Base-by-base conservation (phyloP, 1,284 basidiomycete species). In the Cystobasidium slooffiae region DNA sequence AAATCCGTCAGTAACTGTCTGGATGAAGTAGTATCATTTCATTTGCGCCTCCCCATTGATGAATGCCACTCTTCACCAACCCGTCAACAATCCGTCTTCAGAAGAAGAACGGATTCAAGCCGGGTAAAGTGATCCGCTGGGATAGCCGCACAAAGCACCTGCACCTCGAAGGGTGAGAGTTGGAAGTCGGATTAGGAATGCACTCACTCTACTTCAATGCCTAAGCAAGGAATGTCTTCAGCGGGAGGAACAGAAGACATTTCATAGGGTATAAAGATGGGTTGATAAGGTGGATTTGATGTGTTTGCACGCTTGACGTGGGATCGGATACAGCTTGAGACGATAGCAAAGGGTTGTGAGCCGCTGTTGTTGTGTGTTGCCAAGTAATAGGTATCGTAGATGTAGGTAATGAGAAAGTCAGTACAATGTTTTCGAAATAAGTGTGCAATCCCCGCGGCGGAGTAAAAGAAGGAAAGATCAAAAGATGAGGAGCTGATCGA, bases 301-400 rank as follows among this genome's bases (percentile, higher is more conserved):
- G 37, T 70, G 52, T 12, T 44, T 37, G 75, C 51, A 1, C 78
- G 67, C 20, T 77, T 65, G 46, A 80, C 74, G 67, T 80, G 80
- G 1, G 76, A 74, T n/a, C 80, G 75, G 53, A 80, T 80, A 68
- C 77, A 78, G 16, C 78, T 76, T 37, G 79, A 80, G 65, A 80
- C 74, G 58, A 79, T 77, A 10, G 78, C 78, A 65, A 80, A 80
- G n/a, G 80, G 78, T n/a, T 78, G 77, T 6, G 77, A 76, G 12
- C 78, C 78, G 39, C 79, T 80, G 77, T 62, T 12, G 7, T 18
- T 12, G 8, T 10, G 39, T 18, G 43, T 9, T 7, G 1, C 6
- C 14, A 14, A 20, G 41, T 52, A 39, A 14, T 52, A 53, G 31
- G 31, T 31, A 31, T 31, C 31, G 31, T 31, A 47, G 39, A 53